These are phyloP conservation scores for Plasmodium blacklocki DNA, from an alignment of 169 alveolate species.

Conservation along the genomic window DNA sequence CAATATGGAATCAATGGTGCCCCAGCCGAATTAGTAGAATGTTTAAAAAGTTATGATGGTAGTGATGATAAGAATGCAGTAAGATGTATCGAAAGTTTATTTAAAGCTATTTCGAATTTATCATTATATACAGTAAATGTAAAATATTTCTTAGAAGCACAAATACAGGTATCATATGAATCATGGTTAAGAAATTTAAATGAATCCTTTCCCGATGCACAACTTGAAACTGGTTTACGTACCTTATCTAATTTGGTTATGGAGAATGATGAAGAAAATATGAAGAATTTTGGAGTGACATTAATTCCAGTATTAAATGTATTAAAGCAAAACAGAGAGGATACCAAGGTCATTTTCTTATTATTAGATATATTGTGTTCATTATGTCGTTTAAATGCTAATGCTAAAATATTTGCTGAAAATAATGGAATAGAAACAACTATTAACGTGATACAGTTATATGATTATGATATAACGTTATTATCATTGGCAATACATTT, in stretches of 20 bases:
- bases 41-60: conserved; percentile 85
- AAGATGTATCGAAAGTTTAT: conserved; percentile 89
- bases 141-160: conserved; percentile 84
- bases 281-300: conserved; percentile 89
- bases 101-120: conserved; percentile 91
- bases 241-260: conserved; percentile 91
- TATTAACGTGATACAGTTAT: conserved; percentile 85
- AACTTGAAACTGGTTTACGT: conserved; percentile 89
- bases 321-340: conserved; percentile 86
- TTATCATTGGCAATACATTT: conserved; percentile 90
- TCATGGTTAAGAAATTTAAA: conserved; percentile 84
- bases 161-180: conserved; percentile 83
- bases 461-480: conserved; percentile 89
- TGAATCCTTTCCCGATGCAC: conserved; percentile 84
- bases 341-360: conserved; percentile 87
- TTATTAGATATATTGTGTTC: conserved; percentile 89
- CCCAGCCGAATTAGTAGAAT: conserved; percentile 91
- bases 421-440: conserved; percentile 88
- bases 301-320: conserved; percentile 86
- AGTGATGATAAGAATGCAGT: conserved; percentile 86
- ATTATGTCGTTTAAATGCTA: conserved; percentile 88
- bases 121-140: conserved; percentile 90
- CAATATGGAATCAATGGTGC: conserved; percentile 90
- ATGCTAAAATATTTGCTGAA: conserved; percentile 85
- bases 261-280: conserved; percentile 90